Base-by-base conservation (phyloP, 2,329 filamentous ascomycete genomes). In the Epichloe amarillans region DNA sequence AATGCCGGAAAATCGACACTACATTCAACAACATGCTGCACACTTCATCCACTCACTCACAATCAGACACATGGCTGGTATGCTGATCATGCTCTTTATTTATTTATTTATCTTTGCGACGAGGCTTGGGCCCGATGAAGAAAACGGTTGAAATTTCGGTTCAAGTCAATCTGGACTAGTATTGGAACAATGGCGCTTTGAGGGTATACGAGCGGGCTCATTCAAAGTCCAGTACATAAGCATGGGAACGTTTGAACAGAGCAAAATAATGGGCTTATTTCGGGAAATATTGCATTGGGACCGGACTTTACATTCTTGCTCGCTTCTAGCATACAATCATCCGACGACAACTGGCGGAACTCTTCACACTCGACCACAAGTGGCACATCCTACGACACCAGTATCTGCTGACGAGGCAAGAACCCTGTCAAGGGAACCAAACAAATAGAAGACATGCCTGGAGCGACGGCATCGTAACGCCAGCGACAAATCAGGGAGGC, bases 201-300 rank as follows among this genome's bases (percentile, higher is more conserved):
- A 59, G 58, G 57, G 45, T 45, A 57, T 63, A 58, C 53, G 53
- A 53, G 47, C 48, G 58, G 59, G 60, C 62, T 60, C 54, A 55
- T 53, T 56, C 45, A 52, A 57, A 58, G 19, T 21, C 57, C 56
- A 54, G 64, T 64, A 67, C 62, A 68, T 66, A 65, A 58, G 57
- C 59, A 61, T 62, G 59, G 56, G 58, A 60, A 58, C 54, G 59
- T 55, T 53, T 59, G 58, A 59, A 60, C 37, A 53, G 50, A 49
- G 41, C 46, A 44, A n/a, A 57, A 61, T 59, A 59, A 50, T 58
- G 54, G 54, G 58, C 54, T 58, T 53, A 62, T 67, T 66, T 70
- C 65, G 71, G 67, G 67, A 71, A 71, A 70, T 71, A 70, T 66
- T 69, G 71, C 72, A 73, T 73, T 68, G 67, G 66, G 66, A 64